A percentile compares a stretch with the other conserved stretches of the same genome.
phyloP scores from a whole-genome alignment of 1,284 basidiomycete genomes.

The Melanopsichium pennsylvanicum region DNA sequence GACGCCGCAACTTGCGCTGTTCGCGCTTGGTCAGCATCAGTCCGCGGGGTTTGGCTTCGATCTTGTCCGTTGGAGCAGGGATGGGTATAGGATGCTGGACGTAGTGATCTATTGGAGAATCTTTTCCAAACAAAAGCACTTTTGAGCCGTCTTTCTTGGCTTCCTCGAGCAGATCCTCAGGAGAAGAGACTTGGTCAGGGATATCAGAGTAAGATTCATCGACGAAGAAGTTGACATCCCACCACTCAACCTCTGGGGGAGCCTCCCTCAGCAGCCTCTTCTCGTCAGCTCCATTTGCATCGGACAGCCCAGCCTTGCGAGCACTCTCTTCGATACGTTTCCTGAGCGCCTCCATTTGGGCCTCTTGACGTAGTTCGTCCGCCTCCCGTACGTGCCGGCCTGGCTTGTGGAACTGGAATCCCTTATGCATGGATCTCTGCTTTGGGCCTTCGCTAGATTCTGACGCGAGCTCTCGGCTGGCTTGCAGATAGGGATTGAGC shows the following conservation, averaged over 20 bases:
- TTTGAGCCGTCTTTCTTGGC: conserved; percentile 13
- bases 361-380: conserved; percentile 65
- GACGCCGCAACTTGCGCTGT: conserved; percentile 94
- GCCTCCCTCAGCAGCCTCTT: conserved; percentile 79
- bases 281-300: conserved; percentile 84
- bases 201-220: conserved; percentile 79
- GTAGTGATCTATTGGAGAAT: conserved; percentile 86
- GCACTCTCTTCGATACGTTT: conserved; percentile 90
- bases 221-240: conserved; percentile 88
- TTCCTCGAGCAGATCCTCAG: conserved; percentile 71
- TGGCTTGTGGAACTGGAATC: conserved; percentile 59
- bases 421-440: conserved; percentile 50
- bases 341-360: conserved; percentile 87
- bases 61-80: conserved; percentile 85
- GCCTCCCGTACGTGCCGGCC: conserved; percentile 59
- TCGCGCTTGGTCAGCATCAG: conserved; percentile 72
- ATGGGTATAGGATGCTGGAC: conserved; percentile 98
- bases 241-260: conserved; percentile 94
- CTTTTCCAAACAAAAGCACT: conserved; percentile 61
- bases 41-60: conserved; percentile 71
- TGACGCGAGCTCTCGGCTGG: conserved; percentile 5
- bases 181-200: conserved; percentile 65
- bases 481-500: conserved; percentile 57
- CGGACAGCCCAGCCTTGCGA: conserved; percentile 88
- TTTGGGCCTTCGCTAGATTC: conserved; percentile 28